These are phyloP conservation scores for Stylonectria norvegica DNA, from an alignment of 2,329 filamentous ascomycete genomes.

Conservation along the genomic window DNA sequence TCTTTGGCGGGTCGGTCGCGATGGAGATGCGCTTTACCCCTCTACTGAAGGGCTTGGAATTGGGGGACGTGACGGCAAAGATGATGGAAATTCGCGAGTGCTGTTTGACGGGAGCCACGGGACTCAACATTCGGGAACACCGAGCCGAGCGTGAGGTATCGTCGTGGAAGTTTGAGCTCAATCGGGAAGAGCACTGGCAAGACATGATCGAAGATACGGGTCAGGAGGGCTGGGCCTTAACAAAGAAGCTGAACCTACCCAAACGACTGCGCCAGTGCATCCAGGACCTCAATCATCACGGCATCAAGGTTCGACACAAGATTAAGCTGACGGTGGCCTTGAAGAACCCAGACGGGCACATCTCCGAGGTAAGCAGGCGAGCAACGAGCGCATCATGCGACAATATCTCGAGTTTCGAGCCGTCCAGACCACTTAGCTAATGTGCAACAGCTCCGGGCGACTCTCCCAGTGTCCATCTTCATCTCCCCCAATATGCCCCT, in stretches of 20 bases:
- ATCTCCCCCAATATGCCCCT: slow-evolving; percentile 92
- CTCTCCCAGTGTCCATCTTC: slow-evolving; percentile 86
- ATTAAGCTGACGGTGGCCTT: slow-evolving; percentile 87
- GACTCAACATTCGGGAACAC: slow-evolving; percentile 51
- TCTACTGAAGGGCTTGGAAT: slow-evolving; percentile 79
- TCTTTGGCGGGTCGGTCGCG: slow-evolving; percentile 83
- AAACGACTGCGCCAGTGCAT: slow-evolving; percentile 79
- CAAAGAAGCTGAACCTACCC: slow-evolving; percentile 66
- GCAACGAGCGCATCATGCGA: too few relatives aligned
- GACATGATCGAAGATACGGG: slow-evolving; percentile 66
- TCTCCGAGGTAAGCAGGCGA: slow-evolving; percentile 76
- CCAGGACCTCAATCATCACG: slow-evolving; percentile 83
- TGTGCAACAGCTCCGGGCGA: slow-evolving; percentile 67
- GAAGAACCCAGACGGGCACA: slow-evolving; percentile 90
- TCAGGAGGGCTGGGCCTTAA: slow-evolving; percentile 62
- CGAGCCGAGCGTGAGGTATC: slow-evolving; percentile 63
- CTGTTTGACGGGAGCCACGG: slow-evolving; percentile 46
- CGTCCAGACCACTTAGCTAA: neutral
- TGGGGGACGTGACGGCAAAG: slow-evolving; percentile 78
- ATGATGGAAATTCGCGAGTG: slow-evolving; percentile 77
- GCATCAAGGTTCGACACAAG: slow-evolving; percentile 91
- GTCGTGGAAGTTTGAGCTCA: slow-evolving; percentile 54
- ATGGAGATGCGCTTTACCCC: slow-evolving; percentile 86
- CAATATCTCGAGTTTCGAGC: too few relatives aligned
- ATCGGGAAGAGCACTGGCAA: slow-evolving; percentile 61